Percentiles rank a stretch among this genome's conserved stretches.
phyloP scores from a whole-genome alignment of 2,329 filamentous ascomycete species.

The Incumbomyces lentus region DNA sequence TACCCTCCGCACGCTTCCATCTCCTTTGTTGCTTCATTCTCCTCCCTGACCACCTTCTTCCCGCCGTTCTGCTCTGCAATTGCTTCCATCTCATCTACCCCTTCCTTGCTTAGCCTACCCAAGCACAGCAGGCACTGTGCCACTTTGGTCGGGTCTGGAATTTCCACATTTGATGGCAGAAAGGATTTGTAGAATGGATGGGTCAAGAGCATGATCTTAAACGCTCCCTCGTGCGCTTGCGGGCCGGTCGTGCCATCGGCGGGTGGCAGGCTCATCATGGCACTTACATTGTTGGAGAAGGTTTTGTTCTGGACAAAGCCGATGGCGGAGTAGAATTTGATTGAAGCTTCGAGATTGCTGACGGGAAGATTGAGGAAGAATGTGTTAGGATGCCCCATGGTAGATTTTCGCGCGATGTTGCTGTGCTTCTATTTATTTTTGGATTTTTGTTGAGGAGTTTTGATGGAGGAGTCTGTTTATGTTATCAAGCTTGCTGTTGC shows the following conservation, averaged over 20 bases:
- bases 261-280: constrained; percentile 11
- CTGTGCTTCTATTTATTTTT: background rate
- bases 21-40: background rate
- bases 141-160: constrained; percentile 7
- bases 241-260: constrained; percentile 1
- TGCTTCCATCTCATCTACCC: constrained; percentile 7
- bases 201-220: constrained; percentile 13
- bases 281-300: constrained; percentile 7
- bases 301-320: constrained; percentile 16
- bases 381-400: constrained; percentile 4
- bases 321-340: constrained; percentile 13
- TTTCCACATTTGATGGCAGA: constrained; percentile 5
- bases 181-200: constrained; percentile 8
- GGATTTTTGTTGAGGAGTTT: background rate
- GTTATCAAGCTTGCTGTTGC: background rate
- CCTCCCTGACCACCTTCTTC: constrained; percentile 6
- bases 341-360: constrained; percentile 9
- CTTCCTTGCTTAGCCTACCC: constrained; percentile 6
- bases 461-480: background rate
- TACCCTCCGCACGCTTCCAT: constrained; percentile 8
- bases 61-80: constrained; percentile 5
- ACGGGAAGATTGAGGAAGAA: constrained; percentile 16
- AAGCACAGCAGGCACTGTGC: constrained; percentile 9
- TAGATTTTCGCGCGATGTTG: background rate
- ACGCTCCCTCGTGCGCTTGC: constrained; percentile 6